phyloP scores from a whole-genome alignment of 2,329 filamentous ascomycete species.

The Ophiostoma triangulosporum region DNA sequence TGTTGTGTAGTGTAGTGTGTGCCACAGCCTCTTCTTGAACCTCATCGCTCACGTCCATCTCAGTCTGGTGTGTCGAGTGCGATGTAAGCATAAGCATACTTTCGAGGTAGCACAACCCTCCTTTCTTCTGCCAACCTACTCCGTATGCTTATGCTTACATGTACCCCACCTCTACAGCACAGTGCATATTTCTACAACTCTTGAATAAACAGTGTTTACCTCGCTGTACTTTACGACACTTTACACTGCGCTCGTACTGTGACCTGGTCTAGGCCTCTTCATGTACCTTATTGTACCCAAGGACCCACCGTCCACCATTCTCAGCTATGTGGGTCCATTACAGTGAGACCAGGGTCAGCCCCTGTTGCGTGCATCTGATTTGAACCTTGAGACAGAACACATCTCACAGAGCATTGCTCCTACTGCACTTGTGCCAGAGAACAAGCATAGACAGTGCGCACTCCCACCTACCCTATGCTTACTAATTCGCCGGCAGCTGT shows the following conservation, averaged over 20 bases:
- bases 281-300: neutral
- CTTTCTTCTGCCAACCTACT: neutral
- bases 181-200: neutral
- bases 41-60: no score
- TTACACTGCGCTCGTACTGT: neutral
- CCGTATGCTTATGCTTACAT: neutral
- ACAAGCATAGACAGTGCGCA: neutral
- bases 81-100: no score
- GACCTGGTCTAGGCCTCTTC: neutral
- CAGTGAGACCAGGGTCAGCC: conserved; percentile 3
- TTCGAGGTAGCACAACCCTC: no score
- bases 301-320: neutral
- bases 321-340: conserved; percentile 7
- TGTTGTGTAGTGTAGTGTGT: neutral
- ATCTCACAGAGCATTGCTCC: neutral
- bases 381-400: no score
- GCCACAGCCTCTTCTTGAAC: no score
- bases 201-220: neutral
- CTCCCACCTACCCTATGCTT: neutral
- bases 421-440: neutral
- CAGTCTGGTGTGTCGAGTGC: no score
- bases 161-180: neutral
- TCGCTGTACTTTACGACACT: neutral
- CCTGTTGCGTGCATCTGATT: conserved; percentile 9
- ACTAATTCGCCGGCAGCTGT: conserved; percentile 4